Percentiles rank a stretch among this genome's conserved stretches.
These are phyloP conservation scores for Colletotrichum echinochloae DNA, from an alignment of 2,329 filamentous ascomycete species.

Conservation along the genomic window DNA sequence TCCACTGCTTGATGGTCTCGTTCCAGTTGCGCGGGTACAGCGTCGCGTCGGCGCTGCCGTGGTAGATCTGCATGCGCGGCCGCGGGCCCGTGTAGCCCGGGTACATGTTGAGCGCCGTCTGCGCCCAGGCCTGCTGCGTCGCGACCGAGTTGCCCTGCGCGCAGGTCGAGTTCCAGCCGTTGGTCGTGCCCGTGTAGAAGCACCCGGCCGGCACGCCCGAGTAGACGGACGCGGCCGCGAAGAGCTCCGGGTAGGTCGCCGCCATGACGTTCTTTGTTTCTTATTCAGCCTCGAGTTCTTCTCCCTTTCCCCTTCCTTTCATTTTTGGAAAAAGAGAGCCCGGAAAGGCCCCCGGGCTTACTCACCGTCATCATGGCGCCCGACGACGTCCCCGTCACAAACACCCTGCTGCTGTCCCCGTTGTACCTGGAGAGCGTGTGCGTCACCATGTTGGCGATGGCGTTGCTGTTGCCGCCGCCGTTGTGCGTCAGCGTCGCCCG, in stretches of 20 bases:
- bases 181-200: conserved; percentile 55
- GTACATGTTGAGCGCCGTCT: conserved; percentile 59
- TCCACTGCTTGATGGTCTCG: conserved; percentile 69
- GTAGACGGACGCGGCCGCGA: conserved; percentile 58
- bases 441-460: conserved; percentile 70
- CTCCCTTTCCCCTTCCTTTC: background rate
- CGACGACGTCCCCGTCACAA: conserved; percentile 62
- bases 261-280: conserved; percentile 56
- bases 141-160: conserved; percentile 58
- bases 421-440: conserved; percentile 65
- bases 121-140: conserved; percentile 61
- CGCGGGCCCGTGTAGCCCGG: conserved; percentile 62
- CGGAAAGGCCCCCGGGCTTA: background rate
- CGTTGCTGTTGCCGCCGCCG: conserved; percentile 67
- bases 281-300: no score
- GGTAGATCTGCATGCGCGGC: conserved; percentile 69
- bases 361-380: conserved; percentile 63
- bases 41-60: conserved; percentile 64
- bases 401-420: conserved; percentile 63
- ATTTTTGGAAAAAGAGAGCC: background rate
- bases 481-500: conserved; percentile 63
- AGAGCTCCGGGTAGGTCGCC: conserved; percentile 61
- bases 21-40: conserved; percentile 66
- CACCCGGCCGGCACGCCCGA: conserved; percentile 59
- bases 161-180: conserved; percentile 65